Evolutionary conservation across 1,284 basidiomycete species (phyloP).

Genomic region (Heliocybe sulcata): DNA sequence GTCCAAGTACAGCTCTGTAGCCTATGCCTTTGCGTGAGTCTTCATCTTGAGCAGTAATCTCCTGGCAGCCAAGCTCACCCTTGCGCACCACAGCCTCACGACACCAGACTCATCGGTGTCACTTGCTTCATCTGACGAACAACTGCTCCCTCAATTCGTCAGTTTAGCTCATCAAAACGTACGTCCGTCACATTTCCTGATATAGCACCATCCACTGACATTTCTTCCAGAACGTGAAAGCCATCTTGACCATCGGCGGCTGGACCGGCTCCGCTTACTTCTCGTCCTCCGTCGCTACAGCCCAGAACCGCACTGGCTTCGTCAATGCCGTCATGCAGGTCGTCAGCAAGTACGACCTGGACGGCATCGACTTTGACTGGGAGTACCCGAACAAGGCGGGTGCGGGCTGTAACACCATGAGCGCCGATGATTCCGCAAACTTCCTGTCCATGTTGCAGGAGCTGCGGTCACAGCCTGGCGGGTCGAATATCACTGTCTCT

Average conservation of each 20-base stretch:
- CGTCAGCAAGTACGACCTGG: slow-evolving; percentile 59
- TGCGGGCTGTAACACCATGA: slow-evolving; percentile 60
- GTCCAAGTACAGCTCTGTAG: slow-evolving; percentile 56
- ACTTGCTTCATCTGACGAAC: slow-evolving; percentile 29
- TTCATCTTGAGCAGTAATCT: background rate
- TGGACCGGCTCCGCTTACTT: slow-evolving; percentile 81
- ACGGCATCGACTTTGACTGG: slow-evolving; percentile 90
- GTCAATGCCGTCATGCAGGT: slow-evolving; percentile 56
- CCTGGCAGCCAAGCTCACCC: slow-evolving; percentile 11
- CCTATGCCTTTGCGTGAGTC: slow-evolving; percentile 59
- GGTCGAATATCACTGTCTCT: slow-evolving; percentile 38
- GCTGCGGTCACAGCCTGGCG: slow-evolving; percentile 28
- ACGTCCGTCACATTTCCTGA: slow-evolving; percentile 10
- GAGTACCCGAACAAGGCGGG: slow-evolving; percentile 71
- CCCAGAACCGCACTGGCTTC: slow-evolving; percentile 57
- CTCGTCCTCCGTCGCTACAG: slow-evolving; percentile 63
- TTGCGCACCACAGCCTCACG: slow-evolving; percentile 25
- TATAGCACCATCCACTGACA: background rate
- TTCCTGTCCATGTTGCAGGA: slow-evolving; percentile 46
- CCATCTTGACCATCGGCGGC: slow-evolving; percentile 79
- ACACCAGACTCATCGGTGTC: slow-evolving; percentile 32
- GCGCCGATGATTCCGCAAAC: slow-evolving; percentile 55
- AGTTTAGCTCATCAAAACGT: slow-evolving; percentile 40
- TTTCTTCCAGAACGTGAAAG: slow-evolving; percentile 46
- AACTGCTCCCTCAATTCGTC: slow-evolving; percentile 42